These are phyloP conservation scores for Tillandsia fasciculata DNA, from an alignment of 176 grass and related monocot species.

Conservation along the genomic window DNA sequence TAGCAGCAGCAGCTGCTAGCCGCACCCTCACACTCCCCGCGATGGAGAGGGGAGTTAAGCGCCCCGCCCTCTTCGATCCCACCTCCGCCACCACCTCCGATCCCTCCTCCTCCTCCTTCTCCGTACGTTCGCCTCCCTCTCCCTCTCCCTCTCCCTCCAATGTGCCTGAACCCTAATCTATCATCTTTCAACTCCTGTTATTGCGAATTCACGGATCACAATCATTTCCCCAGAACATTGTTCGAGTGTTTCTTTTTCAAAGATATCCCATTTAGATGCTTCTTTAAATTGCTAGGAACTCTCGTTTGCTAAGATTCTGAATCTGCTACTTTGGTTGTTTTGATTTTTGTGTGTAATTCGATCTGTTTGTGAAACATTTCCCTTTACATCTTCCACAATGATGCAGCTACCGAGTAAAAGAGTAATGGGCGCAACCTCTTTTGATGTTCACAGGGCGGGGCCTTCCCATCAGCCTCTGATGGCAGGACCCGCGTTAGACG, in stretches of 20 bases:
- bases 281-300: not conserved
- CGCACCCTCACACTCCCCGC: not conserved
- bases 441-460: constrained; percentile 60
- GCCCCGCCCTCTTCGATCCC: not conserved
- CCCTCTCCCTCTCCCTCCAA: not conserved
- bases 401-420: constrained; percentile 66
- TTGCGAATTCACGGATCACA: not conserved
- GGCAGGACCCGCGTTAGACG: constrained; percentile 41
- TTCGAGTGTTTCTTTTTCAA: not conserved
- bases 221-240: not conserved
- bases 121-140: not conserved
- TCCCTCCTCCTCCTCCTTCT: not conserved
- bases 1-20: too few relatives aligned
- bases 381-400: constrained; percentile 30
- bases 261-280: not conserved
- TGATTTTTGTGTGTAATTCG: constrained; percentile 4
- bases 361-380: constrained; percentile 12
- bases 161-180: not conserved
- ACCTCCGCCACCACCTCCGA: not conserved
- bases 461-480: constrained; percentile 73
- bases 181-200: not conserved
- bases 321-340: not conserved
- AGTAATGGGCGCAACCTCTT: constrained; percentile 74
- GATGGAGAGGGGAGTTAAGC: constrained; percentile 1
- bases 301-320: not conserved